Base-by-base conservation (phyloP, 768 basidiomycete genomes). In the Pisolithus microcarpus region DNA sequence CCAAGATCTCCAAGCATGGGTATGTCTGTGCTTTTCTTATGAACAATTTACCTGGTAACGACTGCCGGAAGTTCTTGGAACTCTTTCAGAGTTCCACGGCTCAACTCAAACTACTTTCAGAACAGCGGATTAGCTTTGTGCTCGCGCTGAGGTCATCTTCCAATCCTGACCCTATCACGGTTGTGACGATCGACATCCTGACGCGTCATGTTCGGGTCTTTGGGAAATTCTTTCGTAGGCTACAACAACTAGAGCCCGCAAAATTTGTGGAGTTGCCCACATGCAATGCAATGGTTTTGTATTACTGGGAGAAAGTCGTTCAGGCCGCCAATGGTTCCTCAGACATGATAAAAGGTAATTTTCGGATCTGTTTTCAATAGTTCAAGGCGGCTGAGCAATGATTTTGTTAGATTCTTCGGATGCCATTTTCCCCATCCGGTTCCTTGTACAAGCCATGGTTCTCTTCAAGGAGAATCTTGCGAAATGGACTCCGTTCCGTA, bases 401-500 rank as follows among this genome's bases (percentile, higher is more conserved):
- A 45, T 4, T 23, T 48, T 8, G 36, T 40, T 52, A 91, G 87
- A 91, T 63, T 78, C 81, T 0, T 63, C 72, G 28, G 67, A 73
- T 40, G 85, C 82, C 2, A 64, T 83, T 2, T 91, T 83, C 61
- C 90, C 91, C n/a, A 73, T 87, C 21, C 80, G 84, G 10, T 82
- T 87, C 59, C 71, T 92, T 51, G 86, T 91, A 0, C 89, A 91
- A 61, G 86, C 84, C 3, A 84, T 92, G 82, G 84, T 87, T 6
- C 69, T 92, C 8, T 91, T 92, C 70, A 89, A 86, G 58, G 90
- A 91, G 52, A 87, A 79, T 56, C 74, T 92, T 21, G 75, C 81
- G 8, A 85, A 83, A 60, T 92, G 89, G 88, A 76, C 84, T 0
- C 81, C 84, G 3, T 64, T 72, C 18, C 77, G 79, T 50, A 81